Percentiles rank a stretch among this genome's conserved stretches.
Evolutionary conservation across 257 asterid species (phyloP).

Genomic region (Henckelia pumila): DNA sequence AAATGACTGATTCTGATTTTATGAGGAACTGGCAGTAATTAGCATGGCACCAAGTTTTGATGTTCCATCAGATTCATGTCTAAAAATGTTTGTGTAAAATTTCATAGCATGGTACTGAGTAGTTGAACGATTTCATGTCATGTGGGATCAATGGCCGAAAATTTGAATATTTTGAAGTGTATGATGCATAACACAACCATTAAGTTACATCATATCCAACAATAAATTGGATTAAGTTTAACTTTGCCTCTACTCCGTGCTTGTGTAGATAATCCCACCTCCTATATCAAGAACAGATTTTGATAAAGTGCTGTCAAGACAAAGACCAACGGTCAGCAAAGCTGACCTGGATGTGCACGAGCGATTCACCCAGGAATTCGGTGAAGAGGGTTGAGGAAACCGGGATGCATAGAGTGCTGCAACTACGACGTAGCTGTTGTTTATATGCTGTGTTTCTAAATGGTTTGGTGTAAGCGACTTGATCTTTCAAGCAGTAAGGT

Average conservation of each 20-base stretch:
- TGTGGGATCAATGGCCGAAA: too few species aligned
- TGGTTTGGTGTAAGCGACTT: constrained; percentile 23
- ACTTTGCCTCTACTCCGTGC: constrained; percentile 14
- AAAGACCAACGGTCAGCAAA: constrained; percentile 94
- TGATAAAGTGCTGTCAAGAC: constrained; percentile 89
- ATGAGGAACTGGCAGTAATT: too few species aligned
- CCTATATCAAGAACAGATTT: constrained; percentile 82
- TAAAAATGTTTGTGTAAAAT: background rate
- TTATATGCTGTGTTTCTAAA: constrained; percentile 36
- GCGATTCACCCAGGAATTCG: constrained; percentile 86
- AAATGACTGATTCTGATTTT: too few species aligned
- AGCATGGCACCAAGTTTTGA: background rate
- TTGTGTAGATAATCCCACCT: constrained; percentile 78
- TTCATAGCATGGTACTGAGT: background rate
- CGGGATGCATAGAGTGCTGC: constrained; percentile 10
- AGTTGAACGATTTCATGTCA: background rate
- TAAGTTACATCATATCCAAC: background rate
- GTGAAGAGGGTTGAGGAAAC: constrained; percentile 84
- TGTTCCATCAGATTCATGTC: background rate
- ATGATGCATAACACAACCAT: background rate
- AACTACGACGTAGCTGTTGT: constrained; percentile 20
- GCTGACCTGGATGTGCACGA: constrained; percentile 88
- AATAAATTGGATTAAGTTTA: background rate
- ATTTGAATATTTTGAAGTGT: too few species aligned
- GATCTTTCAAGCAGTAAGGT: constrained; percentile 17